Base-by-base conservation (phyloP, 2,329 filamentous ascomycete species). In the Lachnellula suecica region DNA sequence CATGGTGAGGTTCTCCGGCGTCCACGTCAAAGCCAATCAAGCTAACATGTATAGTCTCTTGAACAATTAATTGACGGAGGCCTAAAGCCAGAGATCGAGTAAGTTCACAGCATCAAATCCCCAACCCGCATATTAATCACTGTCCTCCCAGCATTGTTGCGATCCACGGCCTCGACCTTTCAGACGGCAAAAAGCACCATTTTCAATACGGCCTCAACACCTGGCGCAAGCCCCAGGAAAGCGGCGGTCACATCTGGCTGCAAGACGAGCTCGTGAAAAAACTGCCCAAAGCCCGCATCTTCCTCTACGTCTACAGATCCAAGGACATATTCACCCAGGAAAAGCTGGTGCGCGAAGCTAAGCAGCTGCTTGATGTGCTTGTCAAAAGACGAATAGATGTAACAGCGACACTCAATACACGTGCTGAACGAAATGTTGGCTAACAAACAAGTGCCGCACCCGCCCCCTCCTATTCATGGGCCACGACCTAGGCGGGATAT, bases 401-500 rank as follows among this genome's bases (percentile, higher is more conserved):
- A 4, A n/a, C 8, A 34, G 13, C 3, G 9, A 31, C 3, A 35
- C 17, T 8, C 31, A 13, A 15, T 35, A 3, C 31, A 40, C 19
- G n/a, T 15, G 2, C 11, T 13, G 17, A 19, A 11, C 7, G 8
- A 11, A 40, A 40, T 15, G 35, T 19, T 15, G 25, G 23, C 9
- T 24, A 29, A 51, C 40, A 35, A 41, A 44, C 20, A 35, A 17
- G 47, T 60, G 15, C 38, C 15, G 13, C 20, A 35, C 22, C 44
- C 49, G 43, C 11, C 49, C 42, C 17, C 38, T 52, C 4, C 22
- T 52, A n/a, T 20, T 61, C 13, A 53, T 63, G 15, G 54, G 58
- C 23, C 59, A 63, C 25, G 60, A 60, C 40, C 51, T 63, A 8
- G 59, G 59, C 23, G 59, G 61, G 3, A 52, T 63, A 15, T 29